Percentiles rank a stretch among this genome's conserved stretches.
These are phyloP conservation scores for Rhizopogon vinicolor DNA, from an alignment of 768 basidiomycete species.

Conservation along the genomic window DNA sequence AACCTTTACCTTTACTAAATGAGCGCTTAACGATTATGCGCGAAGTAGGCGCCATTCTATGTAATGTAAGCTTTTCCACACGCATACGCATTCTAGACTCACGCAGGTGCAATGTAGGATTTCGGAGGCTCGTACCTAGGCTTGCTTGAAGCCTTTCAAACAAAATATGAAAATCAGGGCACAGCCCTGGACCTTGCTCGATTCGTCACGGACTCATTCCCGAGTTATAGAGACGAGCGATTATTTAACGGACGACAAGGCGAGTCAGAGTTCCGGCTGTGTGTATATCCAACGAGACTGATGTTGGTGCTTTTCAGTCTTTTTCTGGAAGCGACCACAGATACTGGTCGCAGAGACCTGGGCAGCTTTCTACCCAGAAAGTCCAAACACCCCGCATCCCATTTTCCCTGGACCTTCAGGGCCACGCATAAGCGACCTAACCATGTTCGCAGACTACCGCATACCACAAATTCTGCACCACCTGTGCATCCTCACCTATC, in stretches of 20 bases:
- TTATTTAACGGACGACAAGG: slow-evolving; percentile 47
- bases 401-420: slow-evolving; percentile 60
- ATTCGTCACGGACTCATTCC: slow-evolving; percentile 65
- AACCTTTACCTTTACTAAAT: slow-evolving; percentile 62
- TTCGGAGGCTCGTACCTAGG: slow-evolving; percentile 69
- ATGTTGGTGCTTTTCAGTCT: slow-evolving; percentile 41
- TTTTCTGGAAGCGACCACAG: slow-evolving; percentile 87
- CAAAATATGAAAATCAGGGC: slow-evolving; percentile 45
- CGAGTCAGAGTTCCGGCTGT: background rate
- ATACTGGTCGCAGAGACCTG: slow-evolving; percentile 89
- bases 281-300: background rate
- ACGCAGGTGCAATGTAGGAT: slow-evolving; percentile 31
- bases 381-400: slow-evolving; percentile 50
- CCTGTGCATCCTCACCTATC: slow-evolving; percentile 70
- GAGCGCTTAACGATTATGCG: slow-evolving; percentile 77
- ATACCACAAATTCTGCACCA: slow-evolving; percentile 91
- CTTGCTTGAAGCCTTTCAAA: slow-evolving; percentile 60
- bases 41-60: slow-evolving; percentile 69
- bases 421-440: slow-evolving; percentile 63
- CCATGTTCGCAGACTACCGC: slow-evolving; percentile 94
- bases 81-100: background rate
- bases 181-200: slow-evolving; percentile 72
- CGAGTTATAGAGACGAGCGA: slow-evolving; percentile 71
- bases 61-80: slow-evolving; percentile 43
- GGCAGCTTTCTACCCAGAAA: slow-evolving; percentile 82